Evolutionary conservation across 805 yeast genomes (phyloP).

Genomic region (Suhomyces kilbournensis): DNA sequence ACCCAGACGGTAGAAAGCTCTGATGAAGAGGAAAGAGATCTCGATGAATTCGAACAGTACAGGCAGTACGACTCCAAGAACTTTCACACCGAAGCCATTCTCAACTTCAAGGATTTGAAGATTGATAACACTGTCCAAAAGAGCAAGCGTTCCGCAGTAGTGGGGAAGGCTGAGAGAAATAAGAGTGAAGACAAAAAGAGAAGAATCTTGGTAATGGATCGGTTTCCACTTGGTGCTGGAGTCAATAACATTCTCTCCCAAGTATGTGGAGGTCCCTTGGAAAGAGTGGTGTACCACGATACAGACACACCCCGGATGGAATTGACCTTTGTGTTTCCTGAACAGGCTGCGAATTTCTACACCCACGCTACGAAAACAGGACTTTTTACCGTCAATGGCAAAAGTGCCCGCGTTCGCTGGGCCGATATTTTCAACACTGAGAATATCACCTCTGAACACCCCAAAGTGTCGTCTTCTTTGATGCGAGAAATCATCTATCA

Average conservation of each 20-base stretch:
- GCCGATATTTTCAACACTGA: constrained; percentile 24
- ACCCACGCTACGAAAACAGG: constrained; percentile 48
- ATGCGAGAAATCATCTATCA: constrained; percentile 32
- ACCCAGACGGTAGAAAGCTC: background rate
- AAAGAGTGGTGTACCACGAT: constrained; percentile 38
- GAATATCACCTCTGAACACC: constrained; percentile 15
- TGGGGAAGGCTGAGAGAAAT: background rate
- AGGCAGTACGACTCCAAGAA: background rate
- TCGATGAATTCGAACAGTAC: background rate
- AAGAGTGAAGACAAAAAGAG: background rate
- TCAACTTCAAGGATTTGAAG: background rate
- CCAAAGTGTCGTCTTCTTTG: constrained; percentile 21
- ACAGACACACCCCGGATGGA: constrained; percentile 28
- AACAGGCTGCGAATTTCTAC: constrained; percentile 54
- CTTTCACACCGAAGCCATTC: background rate
- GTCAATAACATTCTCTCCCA: constrained; percentile 51
- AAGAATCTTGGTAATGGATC: constrained; percentile 17
- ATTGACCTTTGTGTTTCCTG: constrained; percentile 50
- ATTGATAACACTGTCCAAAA: background rate
- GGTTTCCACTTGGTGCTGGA: constrained; percentile 44
- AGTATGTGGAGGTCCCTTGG: constrained; percentile 69
- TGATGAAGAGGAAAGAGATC: background rate
- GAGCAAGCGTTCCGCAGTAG: background rate
- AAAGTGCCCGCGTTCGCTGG: constrained; percentile 49
- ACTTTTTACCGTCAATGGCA: constrained; percentile 58